Conservation (phyloP, 176 grass and related monocot genomes). For the Bolboschoenus planiculmis region DNA sequence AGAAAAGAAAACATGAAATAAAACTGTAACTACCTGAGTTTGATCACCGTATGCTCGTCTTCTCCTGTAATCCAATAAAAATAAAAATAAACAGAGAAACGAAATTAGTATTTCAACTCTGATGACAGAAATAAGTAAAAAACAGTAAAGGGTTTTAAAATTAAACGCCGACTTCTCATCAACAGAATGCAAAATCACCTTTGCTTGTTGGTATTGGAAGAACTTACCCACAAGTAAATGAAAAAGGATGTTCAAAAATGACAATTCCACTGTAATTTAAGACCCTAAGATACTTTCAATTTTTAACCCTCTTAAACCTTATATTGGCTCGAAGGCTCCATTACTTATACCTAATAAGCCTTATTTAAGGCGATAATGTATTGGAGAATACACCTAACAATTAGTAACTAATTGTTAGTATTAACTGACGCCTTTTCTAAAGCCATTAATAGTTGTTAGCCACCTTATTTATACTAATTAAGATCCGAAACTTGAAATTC, state of each 20-base stretch:
- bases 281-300: neutral
- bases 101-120: neutral
- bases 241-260: neutral
- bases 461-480: no score
- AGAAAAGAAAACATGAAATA: neutral
- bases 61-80: slow-evolving; percentile 20
- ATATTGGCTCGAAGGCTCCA: neutral
- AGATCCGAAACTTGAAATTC: no score
- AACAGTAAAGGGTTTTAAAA: neutral
- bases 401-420: no score
- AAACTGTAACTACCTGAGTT: slow-evolving; percentile 23
- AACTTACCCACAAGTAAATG: neutral
- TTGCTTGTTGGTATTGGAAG: neutral
- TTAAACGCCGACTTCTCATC: neutral
- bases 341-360: no score
- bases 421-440: no score
- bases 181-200: neutral
- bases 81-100: neutral
- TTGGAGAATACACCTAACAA: no score
- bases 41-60: slow-evolving; percentile 29
- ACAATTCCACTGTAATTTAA: neutral
- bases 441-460: no score
- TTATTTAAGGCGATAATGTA: no score
- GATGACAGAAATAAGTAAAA: neutral
- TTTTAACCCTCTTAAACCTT: neutral